phyloP scores from a whole-genome alignment of 169 alveolate genomes.

The Cyclospora cayetanensis region DNA sequence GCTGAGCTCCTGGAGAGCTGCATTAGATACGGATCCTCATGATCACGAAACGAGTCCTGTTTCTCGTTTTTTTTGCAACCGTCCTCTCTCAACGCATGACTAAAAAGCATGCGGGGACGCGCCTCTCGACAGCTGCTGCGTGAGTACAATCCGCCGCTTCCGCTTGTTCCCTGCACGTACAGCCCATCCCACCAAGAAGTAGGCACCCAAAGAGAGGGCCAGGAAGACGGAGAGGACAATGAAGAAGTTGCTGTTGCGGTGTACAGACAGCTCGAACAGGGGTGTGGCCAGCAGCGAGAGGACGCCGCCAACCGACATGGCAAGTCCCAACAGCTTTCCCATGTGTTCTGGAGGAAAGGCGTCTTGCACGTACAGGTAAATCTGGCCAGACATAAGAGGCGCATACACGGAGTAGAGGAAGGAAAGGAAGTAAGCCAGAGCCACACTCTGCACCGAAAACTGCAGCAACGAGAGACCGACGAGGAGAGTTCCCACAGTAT shows the following conservation, averaged over 20 bases:
- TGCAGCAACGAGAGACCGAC: constrained; percentile 12
- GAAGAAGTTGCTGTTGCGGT: not conserved
- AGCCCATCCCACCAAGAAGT: not conserved
- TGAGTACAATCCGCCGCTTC: too few relatives aligned
- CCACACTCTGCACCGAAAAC: not conserved
- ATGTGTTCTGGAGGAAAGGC: constrained; percentile 18
- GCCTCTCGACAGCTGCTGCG: too few relatives aligned
- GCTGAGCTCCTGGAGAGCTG: too few relatives aligned
- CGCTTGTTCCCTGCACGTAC: not conserved
- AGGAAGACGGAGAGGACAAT: not conserved
- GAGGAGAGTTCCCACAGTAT: not conserved
- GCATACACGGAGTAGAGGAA: not conserved
- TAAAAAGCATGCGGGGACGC: too few relatives aligned
- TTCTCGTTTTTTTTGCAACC: too few relatives aligned
- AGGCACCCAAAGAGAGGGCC: not conserved
- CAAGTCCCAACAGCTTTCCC: constrained; percentile 48
- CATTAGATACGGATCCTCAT: too few relatives aligned
- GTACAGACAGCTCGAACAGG: constrained; percentile 24
- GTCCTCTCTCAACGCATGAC: too few relatives aligned
- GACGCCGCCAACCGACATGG: constrained; percentile 41
- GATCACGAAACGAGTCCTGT: too few relatives aligned
- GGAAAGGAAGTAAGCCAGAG: not conserved
- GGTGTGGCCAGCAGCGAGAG: constrained; percentile 45
- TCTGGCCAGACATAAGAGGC: constrained; percentile 32
- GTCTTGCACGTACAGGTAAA: constrained; percentile 7